A percentile compares a stretch with the other conserved stretches of the same genome.
These are phyloP conservation scores for Paracorniculantispora psalliotae DNA, from an alignment of 2,329 filamentous ascomycete species.

Conservation along the genomic window DNA sequence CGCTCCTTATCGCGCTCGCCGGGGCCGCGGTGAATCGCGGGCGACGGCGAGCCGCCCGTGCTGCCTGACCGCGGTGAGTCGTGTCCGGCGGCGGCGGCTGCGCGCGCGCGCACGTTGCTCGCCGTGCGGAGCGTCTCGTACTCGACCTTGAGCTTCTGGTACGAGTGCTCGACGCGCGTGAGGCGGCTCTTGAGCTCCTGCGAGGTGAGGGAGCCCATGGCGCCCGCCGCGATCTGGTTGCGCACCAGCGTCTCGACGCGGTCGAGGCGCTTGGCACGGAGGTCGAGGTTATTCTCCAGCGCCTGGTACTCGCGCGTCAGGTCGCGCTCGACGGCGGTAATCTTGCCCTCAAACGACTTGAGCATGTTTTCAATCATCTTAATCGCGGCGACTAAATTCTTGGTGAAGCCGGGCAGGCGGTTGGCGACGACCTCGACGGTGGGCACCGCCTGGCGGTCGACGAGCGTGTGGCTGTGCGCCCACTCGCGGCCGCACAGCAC, in stretches of 20 bases:
- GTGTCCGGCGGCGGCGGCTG: constrained; percentile 32
- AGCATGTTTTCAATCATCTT: constrained; percentile 83
- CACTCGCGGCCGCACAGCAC: constrained; percentile 85
- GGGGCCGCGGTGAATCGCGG: constrained; percentile 47
- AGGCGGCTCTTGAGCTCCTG: constrained; percentile 43
- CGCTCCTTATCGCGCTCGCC: constrained; percentile 43
- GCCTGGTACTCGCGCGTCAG: constrained; percentile 87
- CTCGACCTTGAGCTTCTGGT: constrained; percentile 59
- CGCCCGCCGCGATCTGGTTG: constrained; percentile 53
- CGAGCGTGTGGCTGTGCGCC: constrained; percentile 81
- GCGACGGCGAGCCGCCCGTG: constrained; percentile 45
- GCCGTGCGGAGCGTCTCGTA: constrained; percentile 64
- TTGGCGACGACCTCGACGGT: constrained; percentile 81
- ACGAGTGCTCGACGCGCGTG: constrained; percentile 54
- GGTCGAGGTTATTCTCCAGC: constrained; percentile 74
- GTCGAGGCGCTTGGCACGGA: constrained; percentile 79
- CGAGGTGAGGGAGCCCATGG: constrained; percentile 41
- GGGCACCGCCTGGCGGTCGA: constrained; percentile 78
- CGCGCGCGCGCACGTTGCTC: constrained; percentile 51
- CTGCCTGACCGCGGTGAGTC: constrained; percentile 33
- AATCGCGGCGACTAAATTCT: constrained; percentile 80
- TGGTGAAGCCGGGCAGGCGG: constrained; percentile 81
- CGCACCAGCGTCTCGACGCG: constrained; percentile 76
- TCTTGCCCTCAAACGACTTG: constrained; percentile 69
- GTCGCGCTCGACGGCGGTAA: constrained; percentile 81